Conservation (phyloP, 495 filamentous ascomycete genomes). For the Penicillium crystallinum region DNA sequence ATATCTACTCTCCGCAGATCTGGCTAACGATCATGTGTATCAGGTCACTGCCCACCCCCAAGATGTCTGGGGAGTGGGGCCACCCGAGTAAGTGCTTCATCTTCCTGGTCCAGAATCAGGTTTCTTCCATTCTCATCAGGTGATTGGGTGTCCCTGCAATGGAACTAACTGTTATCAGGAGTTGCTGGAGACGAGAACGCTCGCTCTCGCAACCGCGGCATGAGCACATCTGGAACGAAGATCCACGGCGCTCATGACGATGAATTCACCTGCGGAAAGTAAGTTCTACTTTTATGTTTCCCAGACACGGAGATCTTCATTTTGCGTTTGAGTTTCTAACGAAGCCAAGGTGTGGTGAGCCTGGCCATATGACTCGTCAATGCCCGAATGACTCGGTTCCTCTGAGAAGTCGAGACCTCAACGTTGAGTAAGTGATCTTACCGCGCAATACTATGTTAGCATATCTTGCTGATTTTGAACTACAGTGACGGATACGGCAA, state of each 20-base stretch:
- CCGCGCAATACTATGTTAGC: conserved; percentile 7
- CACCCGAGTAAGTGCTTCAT: not conserved
- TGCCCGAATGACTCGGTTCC: conserved; percentile 39
- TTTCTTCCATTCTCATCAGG: not conserved
- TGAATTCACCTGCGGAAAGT: conserved; percentile 29
- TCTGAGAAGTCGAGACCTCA: not conserved
- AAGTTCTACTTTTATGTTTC: conserved; percentile 10
- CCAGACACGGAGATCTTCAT: not conserved
- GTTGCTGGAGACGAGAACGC: not conserved
- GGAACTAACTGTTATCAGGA: not conserved
- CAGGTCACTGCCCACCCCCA: not conserved
- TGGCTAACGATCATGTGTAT: not conserved
- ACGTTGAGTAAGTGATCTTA: conserved; percentile 12
- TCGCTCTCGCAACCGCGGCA: not conserved
- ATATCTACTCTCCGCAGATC: no score
- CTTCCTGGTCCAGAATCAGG: not conserved
- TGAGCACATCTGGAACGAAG: not conserved
- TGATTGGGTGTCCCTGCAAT: not conserved
- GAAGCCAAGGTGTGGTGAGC: conserved; percentile 43
- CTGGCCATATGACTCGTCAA: conserved; percentile 54
- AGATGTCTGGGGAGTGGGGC: not conserved
- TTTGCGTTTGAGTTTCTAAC: not conserved
- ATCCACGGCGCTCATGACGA: not conserved
- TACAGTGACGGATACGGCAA: not conserved
- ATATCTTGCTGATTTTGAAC: not conserved